A percentile compares a stretch with the other conserved stretches of the same genome.
These are phyloP conservation scores for Suillus hirtellus DNA, from an alignment of 768 basidiomycete genomes.

Conservation along the genomic window DNA sequence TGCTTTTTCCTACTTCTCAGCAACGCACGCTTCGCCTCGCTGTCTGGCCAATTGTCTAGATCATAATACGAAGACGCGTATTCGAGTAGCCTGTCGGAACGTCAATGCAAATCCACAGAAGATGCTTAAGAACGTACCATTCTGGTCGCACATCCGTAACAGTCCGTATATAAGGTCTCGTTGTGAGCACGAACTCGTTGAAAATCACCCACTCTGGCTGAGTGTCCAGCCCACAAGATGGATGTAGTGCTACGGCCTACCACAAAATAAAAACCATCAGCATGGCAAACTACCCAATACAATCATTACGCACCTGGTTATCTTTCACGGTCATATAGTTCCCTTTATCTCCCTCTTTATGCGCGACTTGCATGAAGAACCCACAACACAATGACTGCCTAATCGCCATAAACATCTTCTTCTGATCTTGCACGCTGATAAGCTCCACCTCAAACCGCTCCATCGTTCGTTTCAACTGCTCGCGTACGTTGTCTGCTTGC, in stretches of 20 bases:
- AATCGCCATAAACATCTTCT: slow-evolving; percentile 72
- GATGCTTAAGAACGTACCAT: slow-evolving; percentile 55
- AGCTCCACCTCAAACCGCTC: slow-evolving; percentile 84
- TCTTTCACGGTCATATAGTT: slow-evolving; percentile 93
- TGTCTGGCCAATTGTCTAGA: slow-evolving; percentile 57
- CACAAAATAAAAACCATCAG: background rate
- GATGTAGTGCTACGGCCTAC: slow-evolving; percentile 48
- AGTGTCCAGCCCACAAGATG: slow-evolving; percentile 83
- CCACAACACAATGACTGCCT: slow-evolving; percentile 85
- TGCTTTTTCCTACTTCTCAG: slow-evolving; percentile 55
- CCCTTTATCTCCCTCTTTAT: slow-evolving; percentile 89
- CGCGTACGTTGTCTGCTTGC: slow-evolving; percentile 93
- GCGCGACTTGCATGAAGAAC: slow-evolving; percentile 98
- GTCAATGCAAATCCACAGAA: slow-evolving; percentile 3
- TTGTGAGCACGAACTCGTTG: slow-evolving; percentile 95
- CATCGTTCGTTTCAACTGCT: slow-evolving; percentile 88
- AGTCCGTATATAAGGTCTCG: slow-evolving; percentile 84
- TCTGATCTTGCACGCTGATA: slow-evolving; percentile 65
- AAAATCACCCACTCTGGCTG: slow-evolving; percentile 92
- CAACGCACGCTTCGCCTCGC: slow-evolving; percentile 69
- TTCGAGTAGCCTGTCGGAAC: slow-evolving; percentile 56
- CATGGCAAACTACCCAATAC: background rate
- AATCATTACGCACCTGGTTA: slow-evolving; percentile 64
- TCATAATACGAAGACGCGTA: slow-evolving; percentile 72
- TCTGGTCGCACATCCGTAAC: slow-evolving; percentile 86